Percentiles rank a stretch among this genome's conserved stretches.
These are phyloP conservation scores for Fibroporia radiculosa DNA, from an alignment of 768 basidiomycete genomes.

Conservation along the genomic window DNA sequence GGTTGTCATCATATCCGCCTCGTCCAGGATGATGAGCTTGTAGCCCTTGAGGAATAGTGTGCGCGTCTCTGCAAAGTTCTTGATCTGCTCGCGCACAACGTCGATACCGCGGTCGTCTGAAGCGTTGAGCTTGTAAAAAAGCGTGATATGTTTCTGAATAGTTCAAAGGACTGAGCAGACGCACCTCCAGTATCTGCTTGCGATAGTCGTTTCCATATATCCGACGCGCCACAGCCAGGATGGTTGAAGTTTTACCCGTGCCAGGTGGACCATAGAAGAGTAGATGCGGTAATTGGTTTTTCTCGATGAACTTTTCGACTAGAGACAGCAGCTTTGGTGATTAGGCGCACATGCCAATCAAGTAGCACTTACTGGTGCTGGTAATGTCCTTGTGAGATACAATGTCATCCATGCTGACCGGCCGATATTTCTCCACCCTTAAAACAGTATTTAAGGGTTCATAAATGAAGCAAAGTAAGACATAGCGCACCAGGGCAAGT, in stretches of 20 bases:
- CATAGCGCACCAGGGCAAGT: slow-evolving; percentile 70
- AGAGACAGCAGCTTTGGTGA: slow-evolving; percentile 7
- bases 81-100: slow-evolving; percentile 97
- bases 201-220: slow-evolving; percentile 84
- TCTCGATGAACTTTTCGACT: slow-evolving; percentile 97
- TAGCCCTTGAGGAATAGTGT: slow-evolving; percentile 88
- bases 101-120: slow-evolving; percentile 99
- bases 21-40: slow-evolving; percentile 97
- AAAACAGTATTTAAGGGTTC: background rate
- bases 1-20: slow-evolving; percentile 99
- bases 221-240: slow-evolving; percentile 88
- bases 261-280: slow-evolving; percentile 98
- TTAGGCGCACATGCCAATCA: background rate
- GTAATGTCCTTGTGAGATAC: slow-evolving; percentile 97
- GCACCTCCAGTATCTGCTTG: slow-evolving; percentile 91
- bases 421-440: slow-evolving; percentile 98
- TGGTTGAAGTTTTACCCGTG: slow-evolving; percentile 97
- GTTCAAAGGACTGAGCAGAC: slow-evolving; percentile 10
- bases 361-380: slow-evolving; percentile 64
- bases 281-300: slow-evolving; percentile 88
- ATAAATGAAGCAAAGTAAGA: slow-evolving; percentile 1
- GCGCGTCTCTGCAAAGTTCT: slow-evolving; percentile 94
- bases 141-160: background rate
- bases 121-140: slow-evolving; percentile 73
- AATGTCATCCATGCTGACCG: slow-evolving; percentile 85